phyloP scores from a whole-genome alignment of 1,284 basidiomycete genomes.

The Bondarzewia mesenterica region DNA sequence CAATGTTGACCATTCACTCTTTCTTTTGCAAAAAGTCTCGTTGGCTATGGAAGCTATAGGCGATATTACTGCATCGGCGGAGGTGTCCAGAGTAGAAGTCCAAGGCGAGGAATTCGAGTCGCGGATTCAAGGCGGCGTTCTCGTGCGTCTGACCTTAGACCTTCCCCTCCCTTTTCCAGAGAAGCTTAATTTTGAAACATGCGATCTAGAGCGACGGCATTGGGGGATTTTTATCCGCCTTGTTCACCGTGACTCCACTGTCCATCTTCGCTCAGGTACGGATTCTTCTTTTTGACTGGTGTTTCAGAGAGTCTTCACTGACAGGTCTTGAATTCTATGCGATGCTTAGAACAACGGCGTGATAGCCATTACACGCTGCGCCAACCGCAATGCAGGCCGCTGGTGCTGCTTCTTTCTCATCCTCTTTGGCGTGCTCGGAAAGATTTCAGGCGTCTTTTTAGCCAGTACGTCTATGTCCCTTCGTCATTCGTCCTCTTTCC shows the following conservation, averaged over 20 bases:
- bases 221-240: slow-evolving; percentile 64
- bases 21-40: slow-evolving; percentile 38
- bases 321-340: background rate
- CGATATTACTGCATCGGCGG: slow-evolving; percentile 79
- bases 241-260: slow-evolving; percentile 76
- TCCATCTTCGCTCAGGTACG: slow-evolving; percentile 71
- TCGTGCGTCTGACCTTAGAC: slow-evolving; percentile 52
- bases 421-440: slow-evolving; percentile 63
- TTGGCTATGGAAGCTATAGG: slow-evolving; percentile 81
- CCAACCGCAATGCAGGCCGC: slow-evolving; percentile 60
- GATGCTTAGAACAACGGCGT: slow-evolving; percentile 64
- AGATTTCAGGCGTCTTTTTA: slow-evolving; percentile 70
- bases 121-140: slow-evolving; percentile 78
- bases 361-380: slow-evolving; percentile 68
- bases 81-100: slow-evolving; percentile 67
- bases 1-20: background rate
- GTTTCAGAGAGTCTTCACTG: background rate
- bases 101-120: slow-evolving; percentile 69
- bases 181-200: background rate
- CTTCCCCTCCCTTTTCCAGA: background rate
- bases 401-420: slow-evolving; percentile 67
- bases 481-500: background rate
- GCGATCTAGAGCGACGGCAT: slow-evolving; percentile 58
- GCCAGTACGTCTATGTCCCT: slow-evolving; percentile 36
- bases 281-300: too few relatives aligned